Evolutionary conservation across 768 basidiomycete genomes (phyloP).

Genomic region (Boletus subparvulus): DNA sequence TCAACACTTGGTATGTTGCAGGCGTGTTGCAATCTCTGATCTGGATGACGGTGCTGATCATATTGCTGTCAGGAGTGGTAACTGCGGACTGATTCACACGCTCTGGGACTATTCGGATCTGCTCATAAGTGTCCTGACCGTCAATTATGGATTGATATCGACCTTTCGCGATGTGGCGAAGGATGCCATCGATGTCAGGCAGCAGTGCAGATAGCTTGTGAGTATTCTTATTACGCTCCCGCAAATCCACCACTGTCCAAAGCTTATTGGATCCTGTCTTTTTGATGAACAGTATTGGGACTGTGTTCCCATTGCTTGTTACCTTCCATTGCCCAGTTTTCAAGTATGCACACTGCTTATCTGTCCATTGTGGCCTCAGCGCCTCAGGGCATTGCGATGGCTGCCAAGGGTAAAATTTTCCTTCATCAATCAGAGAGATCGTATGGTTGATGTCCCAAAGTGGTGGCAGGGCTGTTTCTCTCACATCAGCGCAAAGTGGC

Average conservation of each 20-base stretch:
- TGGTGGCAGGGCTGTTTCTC: too few species aligned
- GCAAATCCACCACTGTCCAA: not conserved
- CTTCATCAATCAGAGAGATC: not conserved
- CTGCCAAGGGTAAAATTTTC: not conserved
- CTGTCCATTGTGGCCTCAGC: not conserved
- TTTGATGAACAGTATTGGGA: too few species aligned
- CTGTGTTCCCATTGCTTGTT: too few species aligned
- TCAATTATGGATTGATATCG: not conserved
- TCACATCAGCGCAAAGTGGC: too few species aligned
- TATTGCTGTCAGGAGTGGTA: conserved; percentile 38
- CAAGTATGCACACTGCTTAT: too few species aligned
- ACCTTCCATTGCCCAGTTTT: too few species aligned
- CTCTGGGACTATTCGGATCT: conserved; percentile 4
- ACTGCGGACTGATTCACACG: conserved; percentile 32
- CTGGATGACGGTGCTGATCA: conserved; percentile 24
- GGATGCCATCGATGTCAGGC: conserved; percentile 17
- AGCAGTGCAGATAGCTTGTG: conserved; percentile 14
- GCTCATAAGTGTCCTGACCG: conserved; percentile 21
- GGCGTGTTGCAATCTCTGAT: conserved; percentile 39
- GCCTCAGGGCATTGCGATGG: not conserved
- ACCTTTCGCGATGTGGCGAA: not conserved
- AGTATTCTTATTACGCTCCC: conserved; percentile 19
- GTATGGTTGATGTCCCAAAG: conserved; percentile 2
- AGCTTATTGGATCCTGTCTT: not conserved
- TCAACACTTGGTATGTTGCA: conserved; percentile 39